Conservation (phyloP, 768 basidiomycete species). For the Pholiota conissans region DNA sequence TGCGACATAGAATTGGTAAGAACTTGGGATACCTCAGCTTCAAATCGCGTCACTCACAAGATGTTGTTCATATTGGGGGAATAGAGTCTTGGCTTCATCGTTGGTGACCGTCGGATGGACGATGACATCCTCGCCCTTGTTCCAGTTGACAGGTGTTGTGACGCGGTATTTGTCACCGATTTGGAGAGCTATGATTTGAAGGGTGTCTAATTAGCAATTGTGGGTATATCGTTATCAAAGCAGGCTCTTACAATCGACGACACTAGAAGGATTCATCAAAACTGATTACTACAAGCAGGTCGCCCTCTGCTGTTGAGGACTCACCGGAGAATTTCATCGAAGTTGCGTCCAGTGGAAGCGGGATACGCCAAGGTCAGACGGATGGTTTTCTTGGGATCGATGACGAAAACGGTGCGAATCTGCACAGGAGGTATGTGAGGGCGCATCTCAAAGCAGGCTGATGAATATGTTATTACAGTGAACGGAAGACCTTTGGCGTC, state of each 20-base stretch:
- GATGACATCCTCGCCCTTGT: slow-evolving; percentile 90
- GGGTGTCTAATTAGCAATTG: slow-evolving; percentile 1
- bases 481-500: slow-evolving; percentile 92
- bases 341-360: slow-evolving; percentile 94
- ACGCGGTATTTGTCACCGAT: slow-evolving; percentile 83
- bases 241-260: slow-evolving; percentile 78
- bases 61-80: slow-evolving; percentile 81
- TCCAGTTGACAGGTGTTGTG: slow-evolving; percentile 95
- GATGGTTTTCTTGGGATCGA: slow-evolving; percentile 96
- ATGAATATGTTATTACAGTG: slow-evolving; percentile 53
- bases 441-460: not conserved
- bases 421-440: slow-evolving; percentile 24
- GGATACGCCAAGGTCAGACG: slow-evolving; percentile 91
- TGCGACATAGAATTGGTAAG: slow-evolving; percentile 28
- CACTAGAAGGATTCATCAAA: slow-evolving; percentile 36
- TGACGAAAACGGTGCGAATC: slow-evolving; percentile 96
- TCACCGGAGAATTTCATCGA: slow-evolving; percentile 59
- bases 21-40: not conserved
- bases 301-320: slow-evolving; percentile 8
- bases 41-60: slow-evolving; percentile 47
- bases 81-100: slow-evolving; percentile 89
- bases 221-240: not conserved
- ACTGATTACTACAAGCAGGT: not conserved
- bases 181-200: slow-evolving; percentile 65
- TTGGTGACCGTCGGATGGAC: slow-evolving; percentile 81